phyloP scores from a whole-genome alignment of 495 filamentous ascomycete species.

The Amniculicola lignicola region DNA sequence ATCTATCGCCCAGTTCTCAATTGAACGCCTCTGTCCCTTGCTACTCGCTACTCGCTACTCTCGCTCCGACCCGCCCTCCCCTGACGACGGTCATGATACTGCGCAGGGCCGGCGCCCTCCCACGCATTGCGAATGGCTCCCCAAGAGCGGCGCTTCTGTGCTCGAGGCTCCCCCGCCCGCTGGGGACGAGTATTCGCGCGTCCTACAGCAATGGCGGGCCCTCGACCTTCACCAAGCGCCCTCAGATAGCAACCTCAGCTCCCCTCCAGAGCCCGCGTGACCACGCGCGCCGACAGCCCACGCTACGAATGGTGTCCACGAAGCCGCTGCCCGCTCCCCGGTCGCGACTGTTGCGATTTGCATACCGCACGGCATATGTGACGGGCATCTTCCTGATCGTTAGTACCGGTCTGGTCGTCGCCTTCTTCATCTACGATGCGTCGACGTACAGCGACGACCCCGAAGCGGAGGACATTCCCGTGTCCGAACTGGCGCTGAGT shows the following conservation, averaged over 20 bases:
- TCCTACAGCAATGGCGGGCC: constrained; percentile 26
- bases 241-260: constrained; percentile 6
- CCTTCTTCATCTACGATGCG: constrained; percentile 93
- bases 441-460: constrained; percentile 76
- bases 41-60: no score
- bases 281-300: neutral
- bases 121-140: constrained; percentile 17
- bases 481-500: constrained; percentile 76
- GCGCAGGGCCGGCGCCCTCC: constrained; percentile 20
- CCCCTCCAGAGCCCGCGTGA: constrained; percentile 7
- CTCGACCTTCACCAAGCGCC: constrained; percentile 15
- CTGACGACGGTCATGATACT: constrained; percentile 17
- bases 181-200: constrained; percentile 1
- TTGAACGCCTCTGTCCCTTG: constrained; percentile 13
- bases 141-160: neutral
- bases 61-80: neutral
- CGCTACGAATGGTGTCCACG: constrained; percentile 21
- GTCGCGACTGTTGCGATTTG: constrained; percentile 41
- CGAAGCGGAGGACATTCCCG: constrained; percentile 65
- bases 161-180: neutral
- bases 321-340: constrained; percentile 23
- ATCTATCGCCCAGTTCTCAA: constrained; percentile 12
- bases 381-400: constrained; percentile 59
- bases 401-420: constrained; percentile 57
- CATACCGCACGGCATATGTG: constrained; percentile 53